Base-by-base conservation (phyloP, 108 stramenopile genomes). In the Cyclotella baltica region DNA sequence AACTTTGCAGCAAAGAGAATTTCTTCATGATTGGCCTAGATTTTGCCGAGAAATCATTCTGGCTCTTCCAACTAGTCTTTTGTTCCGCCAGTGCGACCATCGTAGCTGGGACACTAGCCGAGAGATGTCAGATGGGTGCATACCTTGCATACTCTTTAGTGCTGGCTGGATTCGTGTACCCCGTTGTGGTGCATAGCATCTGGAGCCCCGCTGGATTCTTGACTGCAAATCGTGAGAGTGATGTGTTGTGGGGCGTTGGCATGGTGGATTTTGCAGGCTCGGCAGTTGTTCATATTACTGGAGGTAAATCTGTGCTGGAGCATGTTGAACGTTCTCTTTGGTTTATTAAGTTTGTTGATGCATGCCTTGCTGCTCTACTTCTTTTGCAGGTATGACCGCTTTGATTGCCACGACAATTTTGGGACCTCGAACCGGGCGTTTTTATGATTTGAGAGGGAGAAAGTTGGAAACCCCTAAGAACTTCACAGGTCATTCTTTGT, bases 231-330 rank as follows among this genome's bases (percentile, higher is more conserved):
- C 87, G 82, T 34, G 46, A 46, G 28, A 77, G 73, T 27, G 86
- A 89, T 34, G 83, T 88, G 33, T 81, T 88, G 56, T 76, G 76
- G 10, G 93, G 80, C 37, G 84, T 92, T 59, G 96, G 96, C 62
- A 82, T 91, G 50, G 70, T 95, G 58, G 98, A 98, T 72, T 98
- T 96, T 66, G 96, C 98, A 50, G 98, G 98, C 25, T 89, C 92
- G n/a, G 87, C 90, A 61, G 98, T 98, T 50, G 98, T 98, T 20
- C 98, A 98, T 92, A 85, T 96, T 85, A 92, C 90, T 40, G 97
- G 96, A 57, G 97, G 97, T n/a, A n/a, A n/a, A n/a, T n/a, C n/a
- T n/a, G n/a, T n/a, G n/a, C n/a, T n/a, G n/a, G n/a, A n/a, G n/a
- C n/a, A n/a, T n/a, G n/a, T n/a, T n/a, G n/a, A n/a, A n/a, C n/a